Base-by-base conservation (phyloP, 768 basidiomycete genomes). In the Crepidotus variabilis region DNA sequence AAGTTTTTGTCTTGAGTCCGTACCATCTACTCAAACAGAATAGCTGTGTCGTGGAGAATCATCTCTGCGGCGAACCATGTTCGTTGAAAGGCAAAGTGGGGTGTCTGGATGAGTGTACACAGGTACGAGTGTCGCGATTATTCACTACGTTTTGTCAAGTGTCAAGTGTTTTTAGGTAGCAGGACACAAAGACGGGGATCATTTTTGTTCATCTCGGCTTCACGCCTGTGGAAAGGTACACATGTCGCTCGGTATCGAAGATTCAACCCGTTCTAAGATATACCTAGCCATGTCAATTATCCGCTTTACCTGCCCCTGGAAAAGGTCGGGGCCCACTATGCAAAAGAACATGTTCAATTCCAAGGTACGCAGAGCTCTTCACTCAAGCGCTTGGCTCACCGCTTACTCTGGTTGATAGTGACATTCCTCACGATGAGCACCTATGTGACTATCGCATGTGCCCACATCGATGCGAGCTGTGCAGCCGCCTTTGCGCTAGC, bases 161-260 rank as follows among this genome's bases (percentile, higher is more conserved):
- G n/a, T n/a, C n/a, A n/a, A n/a, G n/a, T n/a, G n/a, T n/a, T n/a
- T 7, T 23, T 59, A 87, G 83, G 69, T 78, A 2, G 70, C 73
- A 2, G 74, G 73, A 16, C 84, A 86, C 52, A 39, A 52, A 1
- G 83, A 76, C 6, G 74, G 72, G 0, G 77, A 75, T 9, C 86
- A 86, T 60, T 56, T 77, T 50, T 87, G 85, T 60, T 75, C 82
- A 0, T 81, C 83, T 2, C 65, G 69, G 20, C 61, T 75, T 0
- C 86, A 87, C 57, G 76, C 75, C 36, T 87, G 86, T 52, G 85
- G 83, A 21, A 67, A 77, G 75, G 85, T 78, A 56, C 56, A n/a
- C n/a, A n/a, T n/a, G n/a, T 58, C 51, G 23, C 14, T 22, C 39
- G 28, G 23, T 22, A 33, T 21, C 14, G 21, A 32, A 47, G 36